A percentile compares a stretch with the other conserved stretches of the same genome.
These are phyloP conservation scores for Thamnidium elegans DNA, from an alignment of 192 early-diverging fungal genomes.

Conservation along the genomic window DNA sequence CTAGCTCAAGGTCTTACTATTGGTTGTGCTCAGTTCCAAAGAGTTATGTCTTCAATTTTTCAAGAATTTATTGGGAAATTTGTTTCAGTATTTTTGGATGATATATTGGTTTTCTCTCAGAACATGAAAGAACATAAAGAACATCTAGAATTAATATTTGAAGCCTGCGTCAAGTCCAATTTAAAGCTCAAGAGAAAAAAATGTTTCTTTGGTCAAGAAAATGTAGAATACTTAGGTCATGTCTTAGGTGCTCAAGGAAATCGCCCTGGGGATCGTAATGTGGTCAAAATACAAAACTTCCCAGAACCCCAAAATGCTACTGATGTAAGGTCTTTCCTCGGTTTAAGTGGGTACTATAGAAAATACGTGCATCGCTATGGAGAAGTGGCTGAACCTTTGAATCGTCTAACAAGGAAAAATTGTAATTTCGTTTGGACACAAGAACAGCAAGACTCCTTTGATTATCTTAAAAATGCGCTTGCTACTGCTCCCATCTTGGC, in stretches of 20 bases:
- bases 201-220: conserved; percentile 26
- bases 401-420: conserved; percentile 29
- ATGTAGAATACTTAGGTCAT: conserved; percentile 37
- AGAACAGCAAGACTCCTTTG: conserved; percentile 2
- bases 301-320: conserved; percentile 10
- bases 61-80: conserved; percentile 28
- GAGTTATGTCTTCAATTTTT: conserved; percentile 47
- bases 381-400: conserved; percentile 31
- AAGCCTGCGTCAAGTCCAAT: conserved; percentile 1
- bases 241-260: neutral
- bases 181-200: conserved; percentile 25
- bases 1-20: no score
- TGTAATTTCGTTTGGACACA: conserved; percentile 18
- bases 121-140: conserved; percentile 31
- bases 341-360: conserved; percentile 36
- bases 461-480: neutral
- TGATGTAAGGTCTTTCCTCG: conserved; percentile 36
- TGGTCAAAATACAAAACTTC: conserved; percentile 8
- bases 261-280: neutral
- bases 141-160: conserved; percentile 28
- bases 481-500: conserved; percentile 8
- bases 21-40: conserved; percentile 41
- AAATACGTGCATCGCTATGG: conserved; percentile 36
- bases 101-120: conserved; percentile 41
- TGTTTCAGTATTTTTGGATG: conserved; percentile 33